Evolutionary conservation across 2,329 filamentous ascomycete species (phyloP).

Genomic region (Fusarium begoniae): DNA sequence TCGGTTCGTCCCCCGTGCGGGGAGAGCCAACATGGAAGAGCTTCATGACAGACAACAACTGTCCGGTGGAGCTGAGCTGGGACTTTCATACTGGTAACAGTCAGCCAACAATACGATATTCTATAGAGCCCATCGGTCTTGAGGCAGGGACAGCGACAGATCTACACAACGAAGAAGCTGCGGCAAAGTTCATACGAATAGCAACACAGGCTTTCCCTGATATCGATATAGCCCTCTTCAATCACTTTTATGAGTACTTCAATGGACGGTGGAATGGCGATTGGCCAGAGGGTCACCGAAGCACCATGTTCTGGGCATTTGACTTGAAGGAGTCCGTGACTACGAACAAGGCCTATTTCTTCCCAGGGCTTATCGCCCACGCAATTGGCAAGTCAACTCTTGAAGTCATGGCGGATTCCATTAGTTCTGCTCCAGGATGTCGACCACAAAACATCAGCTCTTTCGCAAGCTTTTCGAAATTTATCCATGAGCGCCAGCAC

Average conservation of each 20-base stretch:
- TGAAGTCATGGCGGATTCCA: slow-evolving; percentile 22
- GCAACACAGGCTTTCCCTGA: neutral
- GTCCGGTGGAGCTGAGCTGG: slow-evolving; percentile 52
- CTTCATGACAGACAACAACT: slow-evolving; percentile 53
- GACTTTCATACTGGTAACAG: slow-evolving; percentile 38
- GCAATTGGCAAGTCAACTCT: neutral
- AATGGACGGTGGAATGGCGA: neutral
- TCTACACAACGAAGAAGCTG: slow-evolving; percentile 33
- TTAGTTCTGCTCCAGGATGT: slow-evolving; percentile 25
- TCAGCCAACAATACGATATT: slow-evolving; percentile 44
- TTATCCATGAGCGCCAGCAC: neutral
- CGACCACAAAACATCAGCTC: neutral
- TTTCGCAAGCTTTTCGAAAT: neutral
- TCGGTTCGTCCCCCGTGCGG: neutral
- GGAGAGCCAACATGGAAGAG: slow-evolving; percentile 42
- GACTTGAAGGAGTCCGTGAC: neutral
- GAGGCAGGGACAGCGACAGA: slow-evolving; percentile 42
- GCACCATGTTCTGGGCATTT: neutral
- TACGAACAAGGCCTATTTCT: neutral
- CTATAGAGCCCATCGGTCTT: slow-evolving; percentile 45
- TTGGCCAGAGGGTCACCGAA: neutral
- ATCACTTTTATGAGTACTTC: neutral
- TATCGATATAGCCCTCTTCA: neutral
- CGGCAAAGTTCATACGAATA: neutral
- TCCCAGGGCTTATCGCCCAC: neutral